Evolutionary conservation across 805 yeast genomes (phyloP), one percentile per base, ranked within the genome.

Genomic region (Middelhovenomyces tepae): DNA sequence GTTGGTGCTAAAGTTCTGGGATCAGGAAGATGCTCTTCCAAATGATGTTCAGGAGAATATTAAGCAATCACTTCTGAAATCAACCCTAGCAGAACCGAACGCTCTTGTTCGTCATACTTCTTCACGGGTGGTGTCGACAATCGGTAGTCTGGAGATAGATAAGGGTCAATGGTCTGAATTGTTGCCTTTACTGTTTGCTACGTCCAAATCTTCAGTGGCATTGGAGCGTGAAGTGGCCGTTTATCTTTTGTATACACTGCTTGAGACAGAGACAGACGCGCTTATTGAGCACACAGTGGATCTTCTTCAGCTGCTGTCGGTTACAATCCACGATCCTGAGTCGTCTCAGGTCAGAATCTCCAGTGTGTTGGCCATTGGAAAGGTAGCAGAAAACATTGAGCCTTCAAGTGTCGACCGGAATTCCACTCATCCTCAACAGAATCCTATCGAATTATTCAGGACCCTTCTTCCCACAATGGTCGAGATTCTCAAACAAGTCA

Each of bases 121-220:
- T 35, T 87, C 97, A 16, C 76, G 95, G 58, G 83, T 87, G 38
- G 76, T 91, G 47, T 77, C 95, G 18, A 78, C 86, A 28, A 83
- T 91, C 53, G 94, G 84, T 24, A 75, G 75, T 45, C 57, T 66
- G 35, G 97, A 89, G 56, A 64, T 86, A 42, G 75, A 74, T 34
- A 69, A 69, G 23, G 57, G 66, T 41, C 56, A 70, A 44, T 91
- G 97, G 97, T 71, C 78, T 4, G 77, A 74, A 26, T 69, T 91
- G 44, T 68, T 89, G 40, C 80, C 83, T 21, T 64, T 72, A 34
- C 67, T 91, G 50, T 75, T 81, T 36, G 61, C 67, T 36, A 81
- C 83, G 27, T 79, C 85, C 31, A 68, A 72, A 36, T 72, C 73
- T 35, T 48, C 47, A 15, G 56, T 64, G 25, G 75, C 73, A 44